Evolutionary conservation across 192 early-diverging fungal species (phyloP).

Genomic region (Ramicandelaber brevisporus): DNA sequence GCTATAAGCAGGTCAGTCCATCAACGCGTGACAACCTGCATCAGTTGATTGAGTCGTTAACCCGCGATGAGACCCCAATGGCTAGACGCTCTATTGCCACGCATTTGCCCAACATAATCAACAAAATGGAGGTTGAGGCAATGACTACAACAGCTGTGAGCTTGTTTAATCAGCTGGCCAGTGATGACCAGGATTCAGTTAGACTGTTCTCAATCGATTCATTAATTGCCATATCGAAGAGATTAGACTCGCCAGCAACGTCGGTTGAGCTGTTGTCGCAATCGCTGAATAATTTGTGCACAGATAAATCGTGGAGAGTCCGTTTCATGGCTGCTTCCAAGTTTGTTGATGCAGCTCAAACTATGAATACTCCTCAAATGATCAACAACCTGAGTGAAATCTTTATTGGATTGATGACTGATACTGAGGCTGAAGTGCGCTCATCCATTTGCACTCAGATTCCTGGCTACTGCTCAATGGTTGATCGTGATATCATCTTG

Average conservation of each 20-base stretch:
- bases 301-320: slow-evolving; percentile 95
- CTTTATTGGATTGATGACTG: slow-evolving; percentile 73
- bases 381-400: slow-evolving; percentile 61
- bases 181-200: slow-evolving; percentile 87
- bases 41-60: slow-evolving; percentile 51
- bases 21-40: slow-evolving; percentile 67
- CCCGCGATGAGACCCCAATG: slow-evolving; percentile 93
- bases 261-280: slow-evolving; percentile 28
- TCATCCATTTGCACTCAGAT: slow-evolving; percentile 79
- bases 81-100: slow-evolving; percentile 84
- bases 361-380: slow-evolving; percentile 27
- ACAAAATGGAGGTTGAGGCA: slow-evolving; percentile 7
- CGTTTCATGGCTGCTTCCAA: slow-evolving; percentile 98
- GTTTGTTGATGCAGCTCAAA: slow-evolving; percentile 57
- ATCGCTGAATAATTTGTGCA: slow-evolving; percentile 46
- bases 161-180: slow-evolving; percentile 52
- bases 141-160: background rate
- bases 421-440: slow-evolving; percentile 93
- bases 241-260: slow-evolving; percentile 47
- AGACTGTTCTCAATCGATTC: slow-evolving; percentile 82
- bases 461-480: slow-evolving; percentile 37
- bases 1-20: slow-evolving; percentile 42
- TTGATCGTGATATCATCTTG: slow-evolving; percentile 50
- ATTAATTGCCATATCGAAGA: slow-evolving; percentile 66
- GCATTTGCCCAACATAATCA: slow-evolving; percentile 12